Conservation (phyloP, 1,139 yeast genomes). For the Yamadazyma jaroonii region DNA sequence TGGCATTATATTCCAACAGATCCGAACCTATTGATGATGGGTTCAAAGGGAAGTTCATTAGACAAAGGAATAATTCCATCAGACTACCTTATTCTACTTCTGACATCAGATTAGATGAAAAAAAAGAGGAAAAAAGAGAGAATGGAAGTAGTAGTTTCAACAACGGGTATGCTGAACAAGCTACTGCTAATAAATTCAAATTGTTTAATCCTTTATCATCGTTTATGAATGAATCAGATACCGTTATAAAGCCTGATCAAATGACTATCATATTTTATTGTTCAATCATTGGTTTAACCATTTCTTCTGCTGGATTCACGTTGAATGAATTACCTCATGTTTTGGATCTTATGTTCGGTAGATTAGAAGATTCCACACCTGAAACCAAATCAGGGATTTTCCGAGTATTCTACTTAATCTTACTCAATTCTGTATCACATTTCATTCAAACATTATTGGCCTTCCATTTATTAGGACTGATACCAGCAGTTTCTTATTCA, state of each 20-base stretch:
- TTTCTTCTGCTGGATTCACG: slow-evolving; percentile 31
- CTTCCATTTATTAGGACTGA: slow-evolving; percentile 35
- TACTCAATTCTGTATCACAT: slow-evolving; percentile 33
- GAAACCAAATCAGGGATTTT: slow-evolving; percentile 21
- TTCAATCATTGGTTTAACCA: slow-evolving; percentile 32
- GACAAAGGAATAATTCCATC: slow-evolving; percentile 26
- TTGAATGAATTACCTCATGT: slow-evolving; percentile 28
- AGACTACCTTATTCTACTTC: slow-evolving; percentile 35
- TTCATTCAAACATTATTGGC: slow-evolving; percentile 37
- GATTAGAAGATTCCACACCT: slow-evolving; percentile 16
- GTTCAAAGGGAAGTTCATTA: slow-evolving; percentile 13
- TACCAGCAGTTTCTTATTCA: slow-evolving; percentile 41
- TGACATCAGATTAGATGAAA: slow-evolving; percentile 29
- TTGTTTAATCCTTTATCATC: slow-evolving; percentile 23
- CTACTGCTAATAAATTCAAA: slow-evolving; percentile 16
- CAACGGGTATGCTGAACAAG: slow-evolving; percentile 15
- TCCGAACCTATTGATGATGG: slow-evolving; percentile 6
- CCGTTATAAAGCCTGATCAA: slow-evolving; percentile 32
- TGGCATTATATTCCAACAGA: slow-evolving; percentile 26
- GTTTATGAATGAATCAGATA: slow-evolving; percentile 16
- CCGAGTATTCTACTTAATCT: slow-evolving; percentile 22
- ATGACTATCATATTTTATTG: slow-evolving; percentile 38
- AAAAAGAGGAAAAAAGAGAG: slow-evolving; percentile 11
- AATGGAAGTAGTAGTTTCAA: background rate
- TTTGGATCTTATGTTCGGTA: slow-evolving; percentile 12